Conservation (phyloP, 1,139 yeast species). For the Geotrichum phurueaensis region DNA sequence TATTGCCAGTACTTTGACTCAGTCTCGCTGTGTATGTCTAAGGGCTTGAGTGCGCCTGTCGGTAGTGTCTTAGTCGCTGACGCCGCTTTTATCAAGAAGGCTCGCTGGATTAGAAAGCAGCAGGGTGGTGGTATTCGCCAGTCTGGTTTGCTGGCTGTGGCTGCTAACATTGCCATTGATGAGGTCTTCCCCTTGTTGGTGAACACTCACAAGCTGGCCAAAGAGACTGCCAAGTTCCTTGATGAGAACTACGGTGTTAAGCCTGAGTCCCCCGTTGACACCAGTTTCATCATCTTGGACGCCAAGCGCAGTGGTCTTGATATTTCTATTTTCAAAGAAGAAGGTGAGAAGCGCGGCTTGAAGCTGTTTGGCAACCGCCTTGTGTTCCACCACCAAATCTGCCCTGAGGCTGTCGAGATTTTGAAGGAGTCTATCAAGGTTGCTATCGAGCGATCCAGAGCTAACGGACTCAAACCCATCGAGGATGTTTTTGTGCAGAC, state of each 20-base stretch:
- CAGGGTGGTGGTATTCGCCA: constrained; percentile 95
- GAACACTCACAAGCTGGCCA: constrained; percentile 62
- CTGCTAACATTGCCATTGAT: constrained; percentile 76
- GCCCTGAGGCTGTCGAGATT: constrained; percentile 58
- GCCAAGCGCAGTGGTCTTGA: constrained; percentile 53
- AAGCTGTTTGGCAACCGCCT: constrained; percentile 65
- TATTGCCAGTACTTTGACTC: constrained; percentile 80
- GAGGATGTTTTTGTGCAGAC: neutral
- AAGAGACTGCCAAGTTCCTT: constrained; percentile 59
- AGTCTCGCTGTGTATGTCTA: constrained; percentile 82
- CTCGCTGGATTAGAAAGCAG: constrained; percentile 86
- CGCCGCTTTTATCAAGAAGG: constrained; percentile 54
- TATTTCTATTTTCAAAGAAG: constrained; percentile 48
- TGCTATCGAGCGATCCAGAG: constrained; percentile 45
- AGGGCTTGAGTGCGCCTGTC: constrained; percentile 90
- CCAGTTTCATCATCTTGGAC: constrained; percentile 82
- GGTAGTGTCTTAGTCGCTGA: constrained; percentile 84
- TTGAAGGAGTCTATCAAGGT: constrained; percentile 57
- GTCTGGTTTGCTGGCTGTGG: constrained; percentile 72
- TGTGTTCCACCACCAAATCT: constrained; percentile 80
- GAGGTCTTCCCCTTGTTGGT: constrained; percentile 60
- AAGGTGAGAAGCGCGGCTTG: constrained; percentile 57
- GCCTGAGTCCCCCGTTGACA: constrained; percentile 71
- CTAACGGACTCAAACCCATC: constrained; percentile 9
- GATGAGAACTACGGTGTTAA: constrained; percentile 43